Conservation (phyloP, 2,329 filamentous ascomycete species). For the Zalaria sp. region DNA sequence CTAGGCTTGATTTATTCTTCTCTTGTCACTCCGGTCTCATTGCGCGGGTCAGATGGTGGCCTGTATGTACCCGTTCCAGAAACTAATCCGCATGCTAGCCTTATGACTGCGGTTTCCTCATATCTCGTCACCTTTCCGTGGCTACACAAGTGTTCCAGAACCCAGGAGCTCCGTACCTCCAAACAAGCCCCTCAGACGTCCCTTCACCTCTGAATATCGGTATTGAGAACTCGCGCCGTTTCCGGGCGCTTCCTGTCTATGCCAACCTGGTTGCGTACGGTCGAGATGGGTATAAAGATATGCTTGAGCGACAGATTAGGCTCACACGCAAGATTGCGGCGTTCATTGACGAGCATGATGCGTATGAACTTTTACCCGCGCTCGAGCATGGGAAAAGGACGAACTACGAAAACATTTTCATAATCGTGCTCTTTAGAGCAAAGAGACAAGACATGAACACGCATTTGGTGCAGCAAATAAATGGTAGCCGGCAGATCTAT, state of each 20-base stretch:
- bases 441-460: conserved; percentile 50
- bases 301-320: conserved; percentile 58
- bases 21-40: no score
- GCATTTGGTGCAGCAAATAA: conserved; percentile 56
- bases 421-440: conserved; percentile 67
- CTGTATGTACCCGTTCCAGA: no score
- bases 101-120: conserved; percentile 86
- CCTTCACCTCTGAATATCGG: conserved; percentile 78
- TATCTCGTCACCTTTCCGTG: conserved; percentile 49
- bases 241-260: conserved; percentile 83
- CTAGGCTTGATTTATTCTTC: no score
- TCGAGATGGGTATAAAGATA: conserved; percentile 48
- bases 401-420: conserved; percentile 42
- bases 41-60: no score
- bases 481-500: conserved; percentile 60
- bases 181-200: conserved; percentile 33
- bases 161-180: conserved; percentile 71
- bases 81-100: conserved; percentile 34
- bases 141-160: conserved; percentile 61
- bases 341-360: conserved; percentile 45
- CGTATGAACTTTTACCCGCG: conserved; percentile 52
- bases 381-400: conserved; percentile 19
- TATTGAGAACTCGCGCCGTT: conserved; percentile 80
- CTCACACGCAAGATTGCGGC: conserved; percentile 54
- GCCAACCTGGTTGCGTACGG: conserved; percentile 66